Percentiles rank a stretch among this genome's conserved stretches.
Evolutionary conservation across 805 yeast species (phyloP).

Genomic region (Schwanniomyces pseudopolymorphus): DNA sequence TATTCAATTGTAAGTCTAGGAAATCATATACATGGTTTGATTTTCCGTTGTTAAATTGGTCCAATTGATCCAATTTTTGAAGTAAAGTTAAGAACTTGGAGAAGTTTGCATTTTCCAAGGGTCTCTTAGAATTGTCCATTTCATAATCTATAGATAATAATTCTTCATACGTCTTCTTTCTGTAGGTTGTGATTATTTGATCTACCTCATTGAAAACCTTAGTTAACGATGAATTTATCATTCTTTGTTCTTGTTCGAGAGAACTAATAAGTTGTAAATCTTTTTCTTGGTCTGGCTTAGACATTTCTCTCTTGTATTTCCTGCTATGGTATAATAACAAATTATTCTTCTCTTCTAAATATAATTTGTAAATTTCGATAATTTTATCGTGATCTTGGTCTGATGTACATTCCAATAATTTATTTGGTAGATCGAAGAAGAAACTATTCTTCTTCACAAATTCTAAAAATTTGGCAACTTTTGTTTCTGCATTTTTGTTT

Average conservation of each 20-base stretch:
- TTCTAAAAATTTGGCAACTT: slow-evolving; percentile 33
- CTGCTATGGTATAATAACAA: slow-evolving; percentile 10
- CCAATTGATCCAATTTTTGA: slow-evolving; percentile 37
- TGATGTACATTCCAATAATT: slow-evolving; percentile 25
- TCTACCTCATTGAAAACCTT: slow-evolving; percentile 33
- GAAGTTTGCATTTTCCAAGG: slow-evolving; percentile 12
- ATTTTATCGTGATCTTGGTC: slow-evolving; percentile 34
- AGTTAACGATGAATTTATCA: slow-evolving; percentile 27
- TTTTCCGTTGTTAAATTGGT: slow-evolving; percentile 14
- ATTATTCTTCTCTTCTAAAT: slow-evolving; percentile 22
- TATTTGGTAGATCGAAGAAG: slow-evolving; percentile 38
- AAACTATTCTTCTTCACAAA: slow-evolving; percentile 30
- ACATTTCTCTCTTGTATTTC: slow-evolving; percentile 9
- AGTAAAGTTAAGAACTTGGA: slow-evolving; percentile 38
- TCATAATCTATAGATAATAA: slow-evolving; percentile 40
- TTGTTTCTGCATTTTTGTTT: slow-evolving; percentile 33
- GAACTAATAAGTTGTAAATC: slow-evolving; percentile 10
- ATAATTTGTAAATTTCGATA: slow-evolving; percentile 33
- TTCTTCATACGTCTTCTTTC: slow-evolving; percentile 34
- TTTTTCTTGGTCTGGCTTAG: slow-evolving; percentile 11
- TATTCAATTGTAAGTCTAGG: slow-evolving; percentile 29
- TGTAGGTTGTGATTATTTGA: slow-evolving; percentile 31
- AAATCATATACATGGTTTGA: slow-evolving; percentile 36
- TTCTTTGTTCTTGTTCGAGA: slow-evolving; percentile 22
- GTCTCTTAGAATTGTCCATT: slow-evolving; percentile 12